Evolutionary conservation across 805 yeast genomes (phyloP), one percentile per base, ranked within the genome.

Genomic region (Barnettozyma californica): DNA sequence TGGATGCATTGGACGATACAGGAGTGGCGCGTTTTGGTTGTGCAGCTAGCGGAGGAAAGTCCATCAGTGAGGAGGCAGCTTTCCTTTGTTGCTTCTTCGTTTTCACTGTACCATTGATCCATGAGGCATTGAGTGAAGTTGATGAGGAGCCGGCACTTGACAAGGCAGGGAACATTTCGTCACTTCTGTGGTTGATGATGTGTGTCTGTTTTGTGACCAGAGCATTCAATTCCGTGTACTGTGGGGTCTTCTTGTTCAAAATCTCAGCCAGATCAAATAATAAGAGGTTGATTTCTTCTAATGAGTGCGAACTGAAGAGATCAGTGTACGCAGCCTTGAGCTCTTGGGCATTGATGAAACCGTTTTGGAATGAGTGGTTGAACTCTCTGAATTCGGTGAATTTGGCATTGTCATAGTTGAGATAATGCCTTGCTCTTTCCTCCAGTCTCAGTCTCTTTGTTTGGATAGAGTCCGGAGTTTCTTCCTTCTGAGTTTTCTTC

Each of bases 371-470:
- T 10, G 67, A 60, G 18, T 67, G 67, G 57, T 83, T 85, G 13
- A 78, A 51, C 1, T 66, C 63, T 23, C 66, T 61, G 62, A 88
- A 89, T 45, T 68, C 60, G 9, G 69, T 68, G 53, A 82, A 71
- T 9, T 70, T 70, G 7, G 66, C 63, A 11, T 64, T 63, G 26
- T 81, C 73, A 55, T 83, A 80, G 45, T 78, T 73, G 45, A 87
- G 66, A 61, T 88, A 87, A 63, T 86, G 90, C 61, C 84, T 82
- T 1, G 96, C 96, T 60, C 96, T 73, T 62, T 88, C 95, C 53
- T 86, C 92, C 26, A 89, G 72, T 55, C 96, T 75, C 61, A 74
- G 67, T 52, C 70, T 75, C 55, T 80, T 85, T 1, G 75, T 63
- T 26, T 64, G 65, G 19, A 53, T 43, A 4, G 79, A 65, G 47